Conservation (phyloP, 78 protist species). For the Guillardia theta region DNA sequence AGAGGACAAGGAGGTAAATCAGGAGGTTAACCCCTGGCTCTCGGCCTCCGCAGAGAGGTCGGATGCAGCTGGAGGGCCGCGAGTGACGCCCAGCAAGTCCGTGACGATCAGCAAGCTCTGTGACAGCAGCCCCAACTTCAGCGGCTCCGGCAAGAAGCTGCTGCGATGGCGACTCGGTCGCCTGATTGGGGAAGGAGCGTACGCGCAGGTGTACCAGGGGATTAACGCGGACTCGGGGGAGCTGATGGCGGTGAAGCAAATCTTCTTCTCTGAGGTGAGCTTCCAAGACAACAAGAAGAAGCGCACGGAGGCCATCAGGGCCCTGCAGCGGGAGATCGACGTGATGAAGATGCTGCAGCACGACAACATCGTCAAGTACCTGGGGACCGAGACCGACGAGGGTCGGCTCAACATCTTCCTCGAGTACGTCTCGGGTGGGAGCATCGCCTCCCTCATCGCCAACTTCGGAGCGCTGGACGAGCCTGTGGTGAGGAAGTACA, state of each 20-base stretch:
- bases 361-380: slow-evolving; percentile 9
- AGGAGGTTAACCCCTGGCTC: background rate
- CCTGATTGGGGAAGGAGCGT: background rate
- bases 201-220: background rate
- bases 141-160: background rate
- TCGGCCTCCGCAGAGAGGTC: background rate
- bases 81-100: background rate
- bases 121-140: background rate
- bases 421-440: slow-evolving; percentile 36
- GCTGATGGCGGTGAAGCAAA: slow-evolving; percentile 29
- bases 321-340: slow-evolving; percentile 13
- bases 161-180: slow-evolving; percentile 3
- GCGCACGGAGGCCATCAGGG: background rate
- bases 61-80: too few species aligned
- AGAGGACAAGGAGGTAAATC: background rate
- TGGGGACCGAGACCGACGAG: background rate
- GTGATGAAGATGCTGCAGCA: background rate
- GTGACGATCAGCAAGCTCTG: background rate
- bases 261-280: background rate
- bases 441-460: background rate
- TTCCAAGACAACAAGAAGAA: background rate
- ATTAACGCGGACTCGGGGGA: slow-evolving; percentile 11
- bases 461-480: background rate
- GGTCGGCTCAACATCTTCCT: slow-evolving; percentile 35
- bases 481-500: slow-evolving; percentile 9